Conservation (phyloP, 495 filamentous ascomycete genomes). For the Neurospora sp. region DNA sequence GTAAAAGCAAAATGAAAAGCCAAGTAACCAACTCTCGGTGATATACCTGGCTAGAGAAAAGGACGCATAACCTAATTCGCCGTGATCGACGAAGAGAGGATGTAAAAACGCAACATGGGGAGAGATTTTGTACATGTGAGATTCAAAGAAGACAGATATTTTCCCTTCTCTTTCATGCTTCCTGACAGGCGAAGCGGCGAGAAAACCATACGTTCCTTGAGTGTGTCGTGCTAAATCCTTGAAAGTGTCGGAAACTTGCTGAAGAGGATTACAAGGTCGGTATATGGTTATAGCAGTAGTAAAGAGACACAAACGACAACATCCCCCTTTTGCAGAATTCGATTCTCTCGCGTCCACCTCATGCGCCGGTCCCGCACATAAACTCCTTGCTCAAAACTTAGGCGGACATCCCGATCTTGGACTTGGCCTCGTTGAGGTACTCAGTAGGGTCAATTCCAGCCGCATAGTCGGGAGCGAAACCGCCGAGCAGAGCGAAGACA, state of each 20-base stretch:
- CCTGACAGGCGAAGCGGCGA: not conserved
- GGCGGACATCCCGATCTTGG: slow-evolving; percentile 31
- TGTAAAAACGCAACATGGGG: not conserved
- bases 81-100: not conserved
- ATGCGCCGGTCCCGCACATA: not conserved
- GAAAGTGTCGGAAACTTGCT: not conserved
- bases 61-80: not conserved
- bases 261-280: not conserved
- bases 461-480: slow-evolving; percentile 39
- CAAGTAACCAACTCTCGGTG: not conserved
- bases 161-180: not conserved
- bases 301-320: not conserved
- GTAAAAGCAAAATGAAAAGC: not conserved
- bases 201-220: not conserved
- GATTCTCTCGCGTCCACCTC: not conserved
- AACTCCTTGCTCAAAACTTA: slow-evolving; percentile 11
- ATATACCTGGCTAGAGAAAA: not conserved
- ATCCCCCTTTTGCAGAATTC: not conserved
- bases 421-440: slow-evolving; percentile 36
- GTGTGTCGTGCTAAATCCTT: not conserved
- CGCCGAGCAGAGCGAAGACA: slow-evolving; percentile 57
- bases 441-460: slow-evolving; percentile 36
- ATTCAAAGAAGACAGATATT: not conserved
- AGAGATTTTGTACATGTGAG: not conserved
- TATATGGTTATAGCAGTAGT: not conserved